Percentiles rank a stretch among this genome's conserved stretches.
These are phyloP conservation scores for Sophora flavescens DNA, from an alignment of 306 rosid species.

Conservation along the genomic window DNA sequence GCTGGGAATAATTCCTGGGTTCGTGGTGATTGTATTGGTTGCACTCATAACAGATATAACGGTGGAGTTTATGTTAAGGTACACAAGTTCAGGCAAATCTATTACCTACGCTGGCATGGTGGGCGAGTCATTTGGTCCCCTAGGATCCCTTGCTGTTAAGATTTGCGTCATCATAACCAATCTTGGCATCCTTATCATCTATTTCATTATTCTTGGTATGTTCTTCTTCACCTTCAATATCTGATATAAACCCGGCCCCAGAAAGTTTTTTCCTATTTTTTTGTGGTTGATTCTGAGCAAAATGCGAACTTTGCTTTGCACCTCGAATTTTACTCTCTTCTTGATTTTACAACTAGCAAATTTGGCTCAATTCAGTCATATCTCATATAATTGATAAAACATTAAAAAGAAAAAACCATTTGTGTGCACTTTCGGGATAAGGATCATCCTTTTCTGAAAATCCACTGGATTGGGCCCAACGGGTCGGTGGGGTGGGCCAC, in stretches of 20 bases:
- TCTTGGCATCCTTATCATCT: slow-evolving; percentile 64
- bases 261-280: neutral
- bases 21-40: slow-evolving; percentile 50
- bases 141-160: slow-evolving; percentile 59
- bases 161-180: slow-evolving; percentile 62
- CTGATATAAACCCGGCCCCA: neutral
- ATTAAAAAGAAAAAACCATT: too few relatives aligned
- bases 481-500: too few relatives aligned
- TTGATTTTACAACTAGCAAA: neutral
- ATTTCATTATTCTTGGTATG: slow-evolving; percentile 66
- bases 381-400: neutral
- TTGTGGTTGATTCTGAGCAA: neutral
- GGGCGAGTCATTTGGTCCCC: slow-evolving; percentile 58
- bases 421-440: too few relatives aligned
- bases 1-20: slow-evolving; percentile 62
- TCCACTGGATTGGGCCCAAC: neutral
- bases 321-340: neutral
- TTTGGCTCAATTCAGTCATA: neutral
- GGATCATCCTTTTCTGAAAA: neutral
- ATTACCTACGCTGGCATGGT: slow-evolving; percentile 63
- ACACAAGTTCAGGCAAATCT: slow-evolving; percentile 55
- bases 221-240: neutral
- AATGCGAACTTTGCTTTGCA: neutral
- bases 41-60: slow-evolving; percentile 59
- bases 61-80: slow-evolving; percentile 64